Base-by-base conservation (phyloP, 2,329 filamentous ascomycete genomes). In the Chrysoporthe puriensis region DNA sequence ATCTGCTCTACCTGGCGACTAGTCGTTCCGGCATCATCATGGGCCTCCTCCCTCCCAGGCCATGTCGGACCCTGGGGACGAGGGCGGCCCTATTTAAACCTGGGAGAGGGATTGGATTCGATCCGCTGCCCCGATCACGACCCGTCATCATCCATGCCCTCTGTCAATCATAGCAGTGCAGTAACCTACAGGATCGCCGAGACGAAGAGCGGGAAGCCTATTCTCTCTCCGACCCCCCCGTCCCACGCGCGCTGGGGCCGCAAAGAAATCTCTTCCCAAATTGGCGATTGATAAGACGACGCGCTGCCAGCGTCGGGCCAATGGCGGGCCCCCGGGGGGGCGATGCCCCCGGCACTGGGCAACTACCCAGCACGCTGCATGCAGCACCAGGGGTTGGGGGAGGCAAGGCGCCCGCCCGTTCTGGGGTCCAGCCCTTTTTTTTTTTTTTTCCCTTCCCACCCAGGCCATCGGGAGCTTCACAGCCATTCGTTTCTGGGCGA, bases 281-380 rank as follows among this genome's bases (percentile, higher is more conserved):
- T 64, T 56, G 56, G 54, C 44, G 57, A 62, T 48, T 67, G 64
- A 67, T 69, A 69, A 66, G 67, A 69, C 64, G 67, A 63, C 14
- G 60, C 67, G 60, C 61, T 56, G 59, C 32, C 11, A 56, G 21
- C n/a, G 34, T 66, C 60, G 48, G 56, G 16, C 64, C 64, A 67
- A 64, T 69, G 36, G 36, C 60, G 67, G 56, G 56, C 54, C 50
- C 32, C 57, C 61, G 61, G 56, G 61, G 61, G 56, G 26, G 26
- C 2, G n/a, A 26, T 26, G 26, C 26, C 26, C 26, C 26, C 26
- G 26, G 26, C 26, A 26, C 26, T 26, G 26, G 26, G 26, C 26
- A 26, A 26, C 26, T 26, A 26, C 61, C 40, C 58, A 43, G 57
- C 56, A 61, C 36, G n/a, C n/a, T 60, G 63, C 63, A 52, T 63